A percentile compares a stretch with the other conserved stretches of the same genome.
These are phyloP conservation scores for Colletotrichum acutatum DNA, from an alignment of 2,329 filamentous ascomycete genomes.

Conservation along the genomic window DNA sequence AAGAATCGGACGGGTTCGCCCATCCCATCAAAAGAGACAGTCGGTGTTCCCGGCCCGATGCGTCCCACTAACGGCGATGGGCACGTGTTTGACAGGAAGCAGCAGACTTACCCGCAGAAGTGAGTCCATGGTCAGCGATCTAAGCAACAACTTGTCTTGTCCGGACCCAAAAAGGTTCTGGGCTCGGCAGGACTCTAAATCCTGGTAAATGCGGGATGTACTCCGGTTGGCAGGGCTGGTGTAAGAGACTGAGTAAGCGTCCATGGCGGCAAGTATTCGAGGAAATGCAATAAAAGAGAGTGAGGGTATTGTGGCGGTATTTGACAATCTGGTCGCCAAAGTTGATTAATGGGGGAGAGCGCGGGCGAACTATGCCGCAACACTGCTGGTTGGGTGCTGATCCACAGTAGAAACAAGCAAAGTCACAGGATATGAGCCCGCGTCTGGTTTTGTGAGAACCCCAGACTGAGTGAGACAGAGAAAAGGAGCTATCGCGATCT, in stretches of 20 bases:
- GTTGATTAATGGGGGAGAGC: not conserved
- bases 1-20: conserved; percentile 1
- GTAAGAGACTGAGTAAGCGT: conserved; percentile 63
- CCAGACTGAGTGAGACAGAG: conserved; percentile 20
- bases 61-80: conserved; percentile 31
- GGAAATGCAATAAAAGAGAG: not conserved
- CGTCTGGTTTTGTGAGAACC: not conserved
- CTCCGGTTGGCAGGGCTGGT: conserved; percentile 55
- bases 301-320: not conserved
- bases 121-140: conserved; percentile 45
- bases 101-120: conserved; percentile 48
- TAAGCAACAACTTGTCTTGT: conserved; percentile 42
- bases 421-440: conserved; percentile 5
- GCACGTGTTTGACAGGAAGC: conserved; percentile 23
- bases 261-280: conserved; percentile 49
- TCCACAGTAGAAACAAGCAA: conserved; percentile 3
- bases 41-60: conserved; percentile 11
- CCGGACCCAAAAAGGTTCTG: conserved; percentile 48
- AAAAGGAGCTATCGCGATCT: not conserved
- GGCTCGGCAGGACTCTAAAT: conserved; percentile 55
- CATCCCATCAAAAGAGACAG: conserved; percentile 22
- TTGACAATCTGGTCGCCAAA: conserved; percentile 4
- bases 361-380: conserved; percentile 24
- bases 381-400: not conserved
- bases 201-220: conserved; percentile 61